Evolutionary conservation across 2,329 filamentous ascomycete genomes (phyloP).

Genomic region (Phaeosphaeria sp.): DNA sequence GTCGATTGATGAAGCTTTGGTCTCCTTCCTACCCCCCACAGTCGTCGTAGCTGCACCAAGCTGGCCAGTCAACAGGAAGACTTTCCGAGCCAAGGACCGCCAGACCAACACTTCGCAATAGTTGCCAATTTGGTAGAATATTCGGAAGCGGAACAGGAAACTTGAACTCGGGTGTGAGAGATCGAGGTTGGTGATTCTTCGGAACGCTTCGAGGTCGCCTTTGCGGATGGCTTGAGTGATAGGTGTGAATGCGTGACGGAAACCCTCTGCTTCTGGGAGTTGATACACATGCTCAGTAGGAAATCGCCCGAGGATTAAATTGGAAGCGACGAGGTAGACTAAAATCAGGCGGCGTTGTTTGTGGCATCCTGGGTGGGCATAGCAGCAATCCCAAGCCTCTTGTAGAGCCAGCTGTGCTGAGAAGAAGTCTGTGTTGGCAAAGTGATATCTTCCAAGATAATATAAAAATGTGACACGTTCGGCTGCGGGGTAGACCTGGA

Average conservation of each 20-base stretch:
- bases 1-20: slow-evolving; percentile 66
- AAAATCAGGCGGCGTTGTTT: slow-evolving; percentile 81
- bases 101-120: slow-evolving; percentile 82
- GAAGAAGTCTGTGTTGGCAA: slow-evolving; percentile 82
- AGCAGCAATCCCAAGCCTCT: slow-evolving; percentile 79
- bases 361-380: slow-evolving; percentile 47
- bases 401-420: slow-evolving; percentile 78
- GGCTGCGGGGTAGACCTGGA: slow-evolving; percentile 80
- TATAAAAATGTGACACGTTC: slow-evolving; percentile 94
- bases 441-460: slow-evolving; percentile 89
- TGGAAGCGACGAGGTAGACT: slow-evolving; percentile 81
- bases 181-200: slow-evolving; percentile 65
- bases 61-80: slow-evolving; percentile 80
- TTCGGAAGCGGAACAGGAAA: slow-evolving; percentile 78
- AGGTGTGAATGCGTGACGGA: slow-evolving; percentile 72
- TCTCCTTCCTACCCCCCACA: slow-evolving; percentile 53
- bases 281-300: slow-evolving; percentile 71
- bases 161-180: slow-evolving; percentile 36
- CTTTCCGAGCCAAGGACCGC: slow-evolving; percentile 79
- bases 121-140: slow-evolving; percentile 77
- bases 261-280: slow-evolving; percentile 71
- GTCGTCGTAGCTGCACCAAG: slow-evolving; percentile 55
- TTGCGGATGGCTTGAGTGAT: slow-evolving; percentile 74
- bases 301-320: slow-evolving; percentile 84
- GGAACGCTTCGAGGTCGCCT: slow-evolving; percentile 78